phyloP scores from a whole-genome alignment of 768 basidiomycete species.

The Lentinula edodes region DNA sequence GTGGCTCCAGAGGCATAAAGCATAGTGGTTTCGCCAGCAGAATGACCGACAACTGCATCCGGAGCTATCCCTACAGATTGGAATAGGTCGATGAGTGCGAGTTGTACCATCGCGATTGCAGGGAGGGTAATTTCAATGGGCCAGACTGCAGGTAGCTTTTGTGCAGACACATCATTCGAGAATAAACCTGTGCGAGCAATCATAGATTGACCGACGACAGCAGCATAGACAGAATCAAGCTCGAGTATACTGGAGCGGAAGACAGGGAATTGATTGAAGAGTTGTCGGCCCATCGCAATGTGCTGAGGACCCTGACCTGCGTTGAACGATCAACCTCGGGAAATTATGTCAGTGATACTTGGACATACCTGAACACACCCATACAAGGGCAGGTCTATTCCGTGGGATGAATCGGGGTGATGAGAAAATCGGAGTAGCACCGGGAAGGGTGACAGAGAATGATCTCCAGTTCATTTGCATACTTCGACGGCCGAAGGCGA shows the following conservation, averaged over 20 bases:
- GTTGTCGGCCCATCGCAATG: conserved; percentile 30
- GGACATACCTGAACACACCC: conserved; percentile 32
- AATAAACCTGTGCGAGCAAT: conserved; percentile 27
- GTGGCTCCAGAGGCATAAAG: conserved; percentile 23
- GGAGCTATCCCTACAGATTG: conserved; percentile 29
- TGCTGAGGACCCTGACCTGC: conserved; percentile 34
- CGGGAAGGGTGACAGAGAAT: conserved; percentile 14
- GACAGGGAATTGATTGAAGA: conserved; percentile 25
- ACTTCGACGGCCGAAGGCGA: conserved; percentile 25
- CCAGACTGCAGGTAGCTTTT: conserved; percentile 19
- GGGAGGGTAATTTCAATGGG: conserved; percentile 34
- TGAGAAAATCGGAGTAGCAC: conserved; percentile 15
- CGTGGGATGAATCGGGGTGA: conserved; percentile 22
- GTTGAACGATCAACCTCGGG: conserved; percentile 27
- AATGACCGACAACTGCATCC: conserved; percentile 37
- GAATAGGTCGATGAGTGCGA: conserved; percentile 38
- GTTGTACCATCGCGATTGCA: conserved; percentile 38
- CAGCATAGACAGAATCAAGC: conserved; percentile 28
- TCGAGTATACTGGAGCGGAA: conserved; percentile 33
- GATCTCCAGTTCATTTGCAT: conserved; percentile 28
- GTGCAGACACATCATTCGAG: conserved; percentile 18
- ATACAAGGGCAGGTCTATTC: conserved; percentile 24
- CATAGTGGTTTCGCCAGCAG: conserved; percentile 42
- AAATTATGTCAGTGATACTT: conserved; percentile 29
- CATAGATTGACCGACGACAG: conserved; percentile 27